Base-by-base conservation (phyloP, 306 rosid species). In the Vachellia pachyceras region DNA sequence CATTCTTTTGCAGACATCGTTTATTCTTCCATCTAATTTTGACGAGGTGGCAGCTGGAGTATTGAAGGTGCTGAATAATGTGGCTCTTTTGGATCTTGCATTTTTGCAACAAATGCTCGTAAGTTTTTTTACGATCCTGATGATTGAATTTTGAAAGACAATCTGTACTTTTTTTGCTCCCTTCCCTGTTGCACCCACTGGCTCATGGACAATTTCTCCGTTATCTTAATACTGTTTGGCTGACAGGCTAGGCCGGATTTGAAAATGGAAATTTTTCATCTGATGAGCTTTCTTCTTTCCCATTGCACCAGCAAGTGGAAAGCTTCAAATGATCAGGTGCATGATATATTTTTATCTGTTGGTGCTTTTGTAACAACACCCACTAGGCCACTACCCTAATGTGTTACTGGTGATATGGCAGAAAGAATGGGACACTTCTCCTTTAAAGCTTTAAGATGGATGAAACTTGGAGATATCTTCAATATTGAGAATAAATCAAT, bases 21-120 rank as follows among this genome's bases (percentile, higher is more conserved):
- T 86, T 86, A 79, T 85, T 86, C 99, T 95, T 84, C 99, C 99
- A 40, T 93, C 96, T 69, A 95, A 95, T 91, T 95, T 95, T 90
- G 99, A 95, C 85, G 99, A 95, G 89, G 98, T 90, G 80, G 98
- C 99, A 47, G 82, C 95, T 72, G 97, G 98, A 86, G 97, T 95
- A 60, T 87, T 95, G 86, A 95, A 95, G 91, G 99, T 95, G 88
- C 82, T 95, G 85, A 95, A 95, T 80, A 93, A 95, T 77, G 91
- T 95, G 85, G 98, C 99, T 64, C 88, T 89, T 75, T 81, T 95
- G 97, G 96, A 95, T 91, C 92, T 91, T 46, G 88, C 89, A 77
- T 95, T 93, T 82, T 80, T 95, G 90, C 99, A 95, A 89, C 86
- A 79, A 84, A 91, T 90, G 98, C 96, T 95, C 50, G 99, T 95